These are phyloP conservation scores for Terana coerulea DNA, from an alignment of 768 basidiomycete species.

Conservation along the genomic window DNA sequence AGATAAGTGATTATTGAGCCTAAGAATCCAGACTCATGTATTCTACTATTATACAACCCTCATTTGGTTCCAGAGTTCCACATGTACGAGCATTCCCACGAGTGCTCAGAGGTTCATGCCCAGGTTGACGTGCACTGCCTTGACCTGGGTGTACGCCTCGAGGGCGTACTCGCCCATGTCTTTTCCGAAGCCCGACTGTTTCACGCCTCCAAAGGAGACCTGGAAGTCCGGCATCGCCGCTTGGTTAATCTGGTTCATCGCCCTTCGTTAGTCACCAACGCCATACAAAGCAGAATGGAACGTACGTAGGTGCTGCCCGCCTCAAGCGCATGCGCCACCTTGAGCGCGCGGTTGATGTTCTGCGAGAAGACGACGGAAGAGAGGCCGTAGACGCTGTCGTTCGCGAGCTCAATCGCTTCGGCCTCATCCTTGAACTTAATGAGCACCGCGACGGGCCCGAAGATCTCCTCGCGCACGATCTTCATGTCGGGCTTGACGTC, in stretches of 20 bases:
- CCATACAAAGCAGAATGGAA: neutral
- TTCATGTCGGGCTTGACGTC: constrained; percentile 65
- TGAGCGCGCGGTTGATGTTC: constrained; percentile 40
- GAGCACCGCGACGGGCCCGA: constrained; percentile 75
- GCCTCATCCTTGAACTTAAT: constrained; percentile 67
- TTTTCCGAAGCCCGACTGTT: constrained; percentile 64
- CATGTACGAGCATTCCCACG: too few relatives aligned
- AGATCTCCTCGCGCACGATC: constrained; percentile 75
- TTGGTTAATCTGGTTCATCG: constrained; percentile 32
- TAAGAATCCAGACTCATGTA: neutral
- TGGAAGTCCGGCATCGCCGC: constrained; percentile 10
- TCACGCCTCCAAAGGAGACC: constrained; percentile 64
- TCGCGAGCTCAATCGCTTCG: constrained; percentile 32
- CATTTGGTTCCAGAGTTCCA: neutral
- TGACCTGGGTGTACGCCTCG: constrained; percentile 30
- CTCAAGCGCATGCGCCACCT: constrained; percentile 37
- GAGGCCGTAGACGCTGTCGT: constrained; percentile 47
- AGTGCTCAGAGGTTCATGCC: constrained; percentile 20
- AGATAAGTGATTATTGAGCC: neutral
- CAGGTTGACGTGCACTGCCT: constrained; percentile 35
- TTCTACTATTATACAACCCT: neutral
- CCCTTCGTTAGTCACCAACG: neutral
- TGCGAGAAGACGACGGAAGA: constrained; percentile 47
- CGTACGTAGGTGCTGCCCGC: constrained; percentile 37
- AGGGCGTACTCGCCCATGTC: constrained; percentile 61